Evolutionary conservation across 169 alveolate genomes (phyloP).

Genomic region (Cryptosporidium tyzzeri): DNA sequence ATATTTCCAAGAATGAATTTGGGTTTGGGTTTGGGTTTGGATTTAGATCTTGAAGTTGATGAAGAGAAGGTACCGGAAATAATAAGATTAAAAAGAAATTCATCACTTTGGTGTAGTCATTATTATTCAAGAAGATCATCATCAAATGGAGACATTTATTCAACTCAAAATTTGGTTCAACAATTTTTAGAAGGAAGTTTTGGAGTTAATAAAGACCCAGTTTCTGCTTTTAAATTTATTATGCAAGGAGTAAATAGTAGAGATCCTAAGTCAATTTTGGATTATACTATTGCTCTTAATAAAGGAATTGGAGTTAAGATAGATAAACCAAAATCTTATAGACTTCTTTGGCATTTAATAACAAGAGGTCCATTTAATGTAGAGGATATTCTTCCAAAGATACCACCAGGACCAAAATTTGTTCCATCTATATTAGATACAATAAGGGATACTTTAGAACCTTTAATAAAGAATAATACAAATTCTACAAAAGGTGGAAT

Average conservation of each 20-base stretch:
- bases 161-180: conserved; percentile 37
- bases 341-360: conserved; percentile 56
- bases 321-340: conserved; percentile 41
- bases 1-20: neutral
- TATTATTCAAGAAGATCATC: conserved; percentile 57
- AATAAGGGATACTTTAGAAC: conserved; percentile 46
- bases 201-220: conserved; percentile 26
- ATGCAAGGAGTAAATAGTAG: conserved; percentile 59
- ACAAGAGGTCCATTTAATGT: conserved; percentile 55
- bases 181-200: conserved; percentile 56
- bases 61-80: conserved; percentile 22
- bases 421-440: conserved; percentile 63
- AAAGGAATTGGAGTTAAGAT: conserved; percentile 47
- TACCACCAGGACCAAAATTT: conserved; percentile 49
- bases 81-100: conserved; percentile 18
- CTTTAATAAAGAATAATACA: conserved; percentile 38
- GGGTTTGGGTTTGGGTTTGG: neutral
- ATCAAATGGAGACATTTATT: conserved; percentile 45
- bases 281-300: conserved; percentile 43
- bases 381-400: conserved; percentile 42
- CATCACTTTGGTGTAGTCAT: conserved; percentile 69
- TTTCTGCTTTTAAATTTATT: conserved; percentile 26
- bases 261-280: conserved; percentile 67
- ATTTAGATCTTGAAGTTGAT: neutral
- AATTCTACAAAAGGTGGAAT: conserved; percentile 13